phyloP scores from a whole-genome alignment of 1,139 yeast species.

The Geotrichum phurueaensis region DNA sequence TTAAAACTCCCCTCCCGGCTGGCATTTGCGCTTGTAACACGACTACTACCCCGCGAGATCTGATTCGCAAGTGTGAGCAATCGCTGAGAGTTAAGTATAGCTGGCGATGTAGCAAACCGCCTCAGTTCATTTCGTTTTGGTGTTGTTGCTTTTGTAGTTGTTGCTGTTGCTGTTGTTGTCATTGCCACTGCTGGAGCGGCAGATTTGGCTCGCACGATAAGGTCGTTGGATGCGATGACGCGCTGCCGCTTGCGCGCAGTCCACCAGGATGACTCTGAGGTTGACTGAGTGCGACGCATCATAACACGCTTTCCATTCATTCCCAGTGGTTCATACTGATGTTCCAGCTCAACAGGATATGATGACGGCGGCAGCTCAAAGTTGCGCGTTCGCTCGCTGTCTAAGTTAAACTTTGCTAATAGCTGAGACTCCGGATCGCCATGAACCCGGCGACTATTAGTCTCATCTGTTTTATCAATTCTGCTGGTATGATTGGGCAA shows the following conservation, averaged over 20 bases:
- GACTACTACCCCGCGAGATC: background rate
- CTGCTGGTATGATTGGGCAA: background rate
- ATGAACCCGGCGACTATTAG: background rate
- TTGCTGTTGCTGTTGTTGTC: background rate
- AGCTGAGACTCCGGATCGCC: background rate
- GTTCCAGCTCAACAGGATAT: background rate
- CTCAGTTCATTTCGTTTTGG: background rate
- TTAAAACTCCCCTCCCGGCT: background rate
- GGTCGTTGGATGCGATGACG: background rate
- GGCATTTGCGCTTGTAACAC: background rate
- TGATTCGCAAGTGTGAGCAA: background rate
- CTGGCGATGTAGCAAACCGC: background rate
- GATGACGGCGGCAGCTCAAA: background rate
- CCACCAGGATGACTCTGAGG: background rate
- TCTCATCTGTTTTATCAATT: background rate
- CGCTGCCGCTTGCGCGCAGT: background rate
- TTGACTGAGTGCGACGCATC: background rate
- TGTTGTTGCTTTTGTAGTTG: background rate
- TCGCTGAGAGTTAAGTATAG: background rate
- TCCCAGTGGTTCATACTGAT: background rate
- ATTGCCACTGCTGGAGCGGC: background rate
- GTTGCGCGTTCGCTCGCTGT: background rate
- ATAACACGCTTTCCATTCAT: background rate
- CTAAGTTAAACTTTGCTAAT: background rate
- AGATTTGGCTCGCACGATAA: background rate